Evolutionary conservation across 495 filamentous ascomycete genomes (phyloP).

Genomic region (Podospora didyma): DNA sequence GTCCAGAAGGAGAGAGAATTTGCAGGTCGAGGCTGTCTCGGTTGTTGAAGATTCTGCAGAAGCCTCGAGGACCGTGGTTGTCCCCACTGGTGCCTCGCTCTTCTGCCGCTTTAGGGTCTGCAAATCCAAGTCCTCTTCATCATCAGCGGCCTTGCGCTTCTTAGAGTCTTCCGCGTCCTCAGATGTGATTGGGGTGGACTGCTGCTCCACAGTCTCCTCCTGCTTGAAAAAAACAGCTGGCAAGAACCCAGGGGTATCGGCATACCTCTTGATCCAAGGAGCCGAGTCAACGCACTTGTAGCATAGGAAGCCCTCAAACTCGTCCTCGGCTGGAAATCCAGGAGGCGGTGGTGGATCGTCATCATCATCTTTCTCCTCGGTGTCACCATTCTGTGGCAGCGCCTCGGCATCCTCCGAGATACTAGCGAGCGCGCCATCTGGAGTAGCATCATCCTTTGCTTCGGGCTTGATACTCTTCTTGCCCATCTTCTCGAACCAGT

Average conservation of each 20-base stretch:
- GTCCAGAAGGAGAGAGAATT: constrained; percentile 46
- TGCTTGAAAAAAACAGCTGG: constrained; percentile 53
- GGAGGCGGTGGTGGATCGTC: constrained; percentile 61
- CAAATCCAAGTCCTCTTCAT: constrained; percentile 35
- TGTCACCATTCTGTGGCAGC: constrained; percentile 18
- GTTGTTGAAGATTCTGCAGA: neutral
- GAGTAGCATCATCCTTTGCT: constrained; percentile 2
- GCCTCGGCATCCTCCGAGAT: constrained; percentile 35
- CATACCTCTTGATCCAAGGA: constrained; percentile 91
- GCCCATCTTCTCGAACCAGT: constrained; percentile 53
- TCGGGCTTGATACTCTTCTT: constrained; percentile 24
- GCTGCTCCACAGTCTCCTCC: constrained; percentile 5
- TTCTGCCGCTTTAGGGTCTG: constrained; percentile 59
- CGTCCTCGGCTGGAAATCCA: constrained; percentile 82
- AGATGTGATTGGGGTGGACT: neutral
- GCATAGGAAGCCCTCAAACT: constrained; percentile 86
- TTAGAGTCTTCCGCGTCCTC: constrained; percentile 33
- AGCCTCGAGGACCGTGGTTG: neutral
- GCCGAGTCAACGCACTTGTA: constrained; percentile 87
- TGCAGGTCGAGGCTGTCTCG: constrained; percentile 32
- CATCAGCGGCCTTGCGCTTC: constrained; percentile 76
- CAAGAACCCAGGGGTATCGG: constrained; percentile 78
- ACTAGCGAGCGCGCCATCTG: constrained; percentile 26
- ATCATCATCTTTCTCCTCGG: constrained; percentile 35
- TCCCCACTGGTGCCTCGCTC: constrained; percentile 23